These are phyloP conservation scores for Lasiosphaeris hirsuta DNA, from an alignment of 495 filamentous ascomycete genomes.

Conservation along the genomic window DNA sequence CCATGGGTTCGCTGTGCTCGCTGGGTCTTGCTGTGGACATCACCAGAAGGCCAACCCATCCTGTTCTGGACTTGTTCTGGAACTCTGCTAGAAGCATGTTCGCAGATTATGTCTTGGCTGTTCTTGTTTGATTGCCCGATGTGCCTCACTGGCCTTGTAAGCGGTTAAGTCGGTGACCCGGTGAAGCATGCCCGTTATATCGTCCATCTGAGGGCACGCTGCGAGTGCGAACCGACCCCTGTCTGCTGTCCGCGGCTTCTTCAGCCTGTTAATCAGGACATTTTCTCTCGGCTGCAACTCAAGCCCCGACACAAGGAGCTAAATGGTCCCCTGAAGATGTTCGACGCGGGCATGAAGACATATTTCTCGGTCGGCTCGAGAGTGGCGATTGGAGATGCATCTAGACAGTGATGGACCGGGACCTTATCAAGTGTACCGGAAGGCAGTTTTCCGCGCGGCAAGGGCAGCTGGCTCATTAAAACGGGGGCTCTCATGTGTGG, in stretches of 20 bases:
- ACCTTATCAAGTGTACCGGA: constrained; percentile 13
- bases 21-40: background rate
- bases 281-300: constrained; percentile 9
- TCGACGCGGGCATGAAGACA: background rate
- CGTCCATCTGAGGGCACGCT: constrained; percentile 8
- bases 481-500: constrained; percentile 7
- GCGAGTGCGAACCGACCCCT: constrained; percentile 1
- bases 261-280: constrained; percentile 21
- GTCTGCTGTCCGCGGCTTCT: background rate
- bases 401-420: background rate
- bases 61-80: constrained; percentile 28
- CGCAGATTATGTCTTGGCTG: constrained; percentile 26
- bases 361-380: background rate
- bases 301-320: constrained; percentile 10
- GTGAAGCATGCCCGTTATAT: constrained; percentile 9
- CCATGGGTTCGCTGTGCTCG: background rate
- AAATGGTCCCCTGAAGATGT: background rate
- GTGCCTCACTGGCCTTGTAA: constrained; percentile 23
- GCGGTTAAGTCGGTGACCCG: constrained; percentile 19
- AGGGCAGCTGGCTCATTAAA: constrained; percentile 4
- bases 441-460: constrained; percentile 21
- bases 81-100: constrained; percentile 34
- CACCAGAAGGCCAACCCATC: constrained; percentile 7
- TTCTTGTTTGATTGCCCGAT: constrained; percentile 35
- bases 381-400: background rate